Evolutionary conservation across 805 yeast species (phyloP), one percentile per base, ranked within the genome.

Genomic region (Candida hungchunana): DNA sequence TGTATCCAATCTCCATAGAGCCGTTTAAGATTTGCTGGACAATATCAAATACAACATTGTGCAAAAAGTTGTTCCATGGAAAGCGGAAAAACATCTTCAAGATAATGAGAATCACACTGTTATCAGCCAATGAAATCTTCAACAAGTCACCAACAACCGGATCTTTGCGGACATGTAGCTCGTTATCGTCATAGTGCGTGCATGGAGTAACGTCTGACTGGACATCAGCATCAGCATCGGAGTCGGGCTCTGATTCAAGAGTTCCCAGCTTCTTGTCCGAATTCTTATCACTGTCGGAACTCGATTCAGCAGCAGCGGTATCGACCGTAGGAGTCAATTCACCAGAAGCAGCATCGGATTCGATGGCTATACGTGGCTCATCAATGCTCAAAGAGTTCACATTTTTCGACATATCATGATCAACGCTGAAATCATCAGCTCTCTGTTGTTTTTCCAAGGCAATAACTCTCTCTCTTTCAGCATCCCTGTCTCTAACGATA

Each of bases 61-160:
- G 98, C 67, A 93, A 73, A 55, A 93, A 93, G 56, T 93, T 93
- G 59, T 93, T 93, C 97, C 97, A 93, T 6, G 97, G 96, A 59
- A 80, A 87, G 42, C 72, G 66, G 59, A 89, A 79, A 53, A 93
- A 86, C 71, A 83, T 77, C 18, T 71, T 62, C 18, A 88, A 62
- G n/a, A 89, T 79, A 16, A 76, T 72, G 15, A 75, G 64, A 21
- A 89, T 69, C 40, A 87, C 77, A 23, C 73, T 71, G 57, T 77
- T 78, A 53, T 93, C 96, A 40, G 79, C 74, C 16, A 93, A 65
- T 36, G 85, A 79, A 32, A 87, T 83, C 59, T 93, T 93, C 53
- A 89, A 75, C 45, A 68, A 71, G 57, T 93, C 98, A 13, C 98
- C 98, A 28, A 87, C 77, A 17, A 86, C 85, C 0, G 90, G 82